Percentiles rank a stretch among this genome's conserved stretches.
These are phyloP conservation scores for Phytophthora pseudosyringae DNA, from an alignment of 352 stramenopile genomes.

Conservation along the genomic window DNA sequence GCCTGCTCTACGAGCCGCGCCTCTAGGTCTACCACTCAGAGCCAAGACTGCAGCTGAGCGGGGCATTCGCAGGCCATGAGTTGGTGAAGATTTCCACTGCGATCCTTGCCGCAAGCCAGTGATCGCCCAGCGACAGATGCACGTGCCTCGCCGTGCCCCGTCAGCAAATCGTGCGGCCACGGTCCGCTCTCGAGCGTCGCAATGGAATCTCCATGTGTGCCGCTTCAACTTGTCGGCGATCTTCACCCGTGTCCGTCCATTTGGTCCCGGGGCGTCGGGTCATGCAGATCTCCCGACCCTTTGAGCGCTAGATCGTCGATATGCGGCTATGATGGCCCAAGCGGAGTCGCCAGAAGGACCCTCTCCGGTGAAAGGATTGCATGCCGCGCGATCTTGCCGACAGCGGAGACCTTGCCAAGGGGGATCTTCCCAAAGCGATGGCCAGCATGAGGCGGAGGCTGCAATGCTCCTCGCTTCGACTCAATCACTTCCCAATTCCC, in stretches of 20 bases:
- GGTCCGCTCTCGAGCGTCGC: not conserved
- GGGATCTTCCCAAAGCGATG: constrained; percentile 17
- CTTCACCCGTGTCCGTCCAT: constrained; percentile 26
- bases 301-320: constrained; percentile 25
- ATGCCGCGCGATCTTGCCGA: constrained; percentile 3
- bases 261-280: constrained; percentile 8
- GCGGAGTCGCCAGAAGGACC: not conserved
- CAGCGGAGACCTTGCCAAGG: not conserved
- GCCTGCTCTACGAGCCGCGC: too few species aligned
- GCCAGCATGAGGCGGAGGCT: constrained; percentile 6
- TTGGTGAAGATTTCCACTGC: too few species aligned
- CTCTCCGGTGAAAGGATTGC: constrained; percentile 7
- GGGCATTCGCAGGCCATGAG: too few species aligned
- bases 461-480: not conserved
- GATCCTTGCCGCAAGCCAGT: not conserved
- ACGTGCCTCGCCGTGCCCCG: not conserved
- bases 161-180: constrained; percentile 13
- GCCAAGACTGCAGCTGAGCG: too few species aligned
- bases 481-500: constrained; percentile 32
- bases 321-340: constrained; percentile 17
- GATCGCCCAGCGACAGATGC: not conserved
- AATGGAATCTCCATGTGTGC: constrained; percentile 6
- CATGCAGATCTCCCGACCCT: constrained; percentile 20
- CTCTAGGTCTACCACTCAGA: too few species aligned
- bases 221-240: constrained; percentile 17